These are phyloP conservation scores for Boechera divaricarpa DNA, from an alignment of 345 rosid species.

Conservation along the genomic window DNA sequence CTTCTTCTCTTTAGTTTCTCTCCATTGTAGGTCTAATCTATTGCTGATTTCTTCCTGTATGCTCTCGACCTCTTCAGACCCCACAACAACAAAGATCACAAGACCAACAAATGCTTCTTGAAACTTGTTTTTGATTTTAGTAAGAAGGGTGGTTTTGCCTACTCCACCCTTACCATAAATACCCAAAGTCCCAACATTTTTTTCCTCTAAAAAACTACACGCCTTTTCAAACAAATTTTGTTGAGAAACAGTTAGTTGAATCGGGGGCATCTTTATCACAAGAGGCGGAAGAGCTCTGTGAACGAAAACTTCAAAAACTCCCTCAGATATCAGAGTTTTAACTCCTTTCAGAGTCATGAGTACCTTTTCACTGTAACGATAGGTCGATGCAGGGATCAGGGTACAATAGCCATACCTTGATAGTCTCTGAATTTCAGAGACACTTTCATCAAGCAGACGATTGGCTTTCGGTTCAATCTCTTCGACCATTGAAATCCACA, in stretches of 20 bases:
- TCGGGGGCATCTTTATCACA: neutral
- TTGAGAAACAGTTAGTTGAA: neutral
- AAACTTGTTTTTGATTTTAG: neutral
- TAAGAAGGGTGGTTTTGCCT: constrained; percentile 9
- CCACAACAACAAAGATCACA: neutral
- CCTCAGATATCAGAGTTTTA: neutral
- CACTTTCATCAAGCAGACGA: neutral
- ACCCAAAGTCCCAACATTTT: neutral
- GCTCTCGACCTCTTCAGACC: neutral
- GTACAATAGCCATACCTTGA: neutral
- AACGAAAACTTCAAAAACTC: neutral
- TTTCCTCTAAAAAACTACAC: neutral
- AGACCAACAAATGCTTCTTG: neutral
- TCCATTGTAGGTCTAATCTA: neutral
- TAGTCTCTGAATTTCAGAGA: neutral
- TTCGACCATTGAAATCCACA: neutral
- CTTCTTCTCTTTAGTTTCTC: neutral
- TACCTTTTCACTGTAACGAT: neutral
- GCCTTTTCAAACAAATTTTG: neutral
- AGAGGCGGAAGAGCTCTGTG: neutral
- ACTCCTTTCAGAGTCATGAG: neutral
- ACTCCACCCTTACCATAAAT: neutral
- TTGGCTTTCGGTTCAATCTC: neutral
- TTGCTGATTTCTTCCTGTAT: neutral
- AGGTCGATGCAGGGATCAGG: neutral